Percentiles rank a stretch among this genome's conserved stretches.
Conservation (phyloP, 805 yeast genomes). For the Kregervanrija delftensis region DNA sequence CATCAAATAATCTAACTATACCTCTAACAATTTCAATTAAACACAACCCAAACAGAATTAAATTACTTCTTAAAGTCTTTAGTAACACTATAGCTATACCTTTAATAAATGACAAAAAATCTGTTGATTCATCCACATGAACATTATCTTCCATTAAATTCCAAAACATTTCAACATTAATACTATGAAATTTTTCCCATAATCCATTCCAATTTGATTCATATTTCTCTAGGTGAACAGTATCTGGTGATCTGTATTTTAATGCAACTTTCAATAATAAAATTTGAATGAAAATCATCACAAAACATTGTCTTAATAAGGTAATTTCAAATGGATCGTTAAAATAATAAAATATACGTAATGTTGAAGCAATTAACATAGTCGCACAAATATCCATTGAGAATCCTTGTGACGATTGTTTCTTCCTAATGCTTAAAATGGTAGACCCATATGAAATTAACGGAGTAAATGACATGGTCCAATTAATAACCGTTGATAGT, state of each 20-base stretch:
- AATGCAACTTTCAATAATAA: constrained; percentile 59
- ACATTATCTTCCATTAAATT: constrained; percentile 11
- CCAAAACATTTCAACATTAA: constrained; percentile 6
- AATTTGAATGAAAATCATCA: constrained; percentile 79
- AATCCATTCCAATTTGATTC: constrained; percentile 22
- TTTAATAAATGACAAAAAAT: constrained; percentile 1
- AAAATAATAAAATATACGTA: constrained; percentile 70
- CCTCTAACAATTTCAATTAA: constrained; percentile 26
- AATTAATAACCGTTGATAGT: constrained; percentile 42
- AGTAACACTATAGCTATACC: constrained; percentile 5
- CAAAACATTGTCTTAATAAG: constrained; percentile 65
- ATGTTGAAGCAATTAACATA: constrained; percentile 70
- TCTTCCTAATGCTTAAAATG: constrained; percentile 55
- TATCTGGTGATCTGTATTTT: constrained; percentile 42
- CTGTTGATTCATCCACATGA: constrained; percentile 4
- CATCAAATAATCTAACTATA: constrained; percentile 58
- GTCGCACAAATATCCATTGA: constrained; percentile 91
- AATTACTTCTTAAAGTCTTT: constrained; percentile 12
- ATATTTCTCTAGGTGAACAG: constrained; percentile 31
- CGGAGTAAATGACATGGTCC: constrained; percentile 74
- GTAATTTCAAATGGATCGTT: constrained; percentile 80
- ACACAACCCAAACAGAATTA: constrained; percentile 9
- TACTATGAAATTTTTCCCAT: constrained; percentile 21
- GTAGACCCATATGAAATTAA: constrained; percentile 84
- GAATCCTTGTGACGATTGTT: constrained; percentile 68